Percentiles rank a stretch among this genome's conserved stretches.
Evolutionary conservation across 2,329 filamentous ascomycete species (phyloP).

Genomic region (Trichoderma semiorbis): DNA sequence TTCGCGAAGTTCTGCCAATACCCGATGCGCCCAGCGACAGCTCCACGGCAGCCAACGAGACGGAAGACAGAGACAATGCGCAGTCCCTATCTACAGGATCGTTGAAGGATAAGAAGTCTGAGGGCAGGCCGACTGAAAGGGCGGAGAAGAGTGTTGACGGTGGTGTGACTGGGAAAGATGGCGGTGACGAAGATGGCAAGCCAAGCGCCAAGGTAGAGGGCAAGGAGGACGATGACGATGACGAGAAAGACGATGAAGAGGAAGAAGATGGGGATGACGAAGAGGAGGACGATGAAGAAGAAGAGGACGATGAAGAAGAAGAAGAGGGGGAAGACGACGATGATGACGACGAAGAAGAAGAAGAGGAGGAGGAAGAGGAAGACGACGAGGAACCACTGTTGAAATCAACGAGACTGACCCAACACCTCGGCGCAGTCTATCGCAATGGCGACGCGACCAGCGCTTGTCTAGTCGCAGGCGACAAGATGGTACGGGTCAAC

Average conservation of each 20-base stretch:
- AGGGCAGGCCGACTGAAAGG: background rate
- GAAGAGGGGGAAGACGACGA: conserved; percentile 41
- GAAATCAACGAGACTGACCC: conserved; percentile 87
- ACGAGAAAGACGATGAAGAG: conserved; percentile 36
- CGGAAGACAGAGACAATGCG: background rate
- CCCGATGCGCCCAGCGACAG: conserved; percentile 8
- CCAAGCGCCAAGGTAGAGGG: background rate
- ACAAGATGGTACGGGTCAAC: conserved; percentile 76
- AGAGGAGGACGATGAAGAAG: conserved; percentile 26
- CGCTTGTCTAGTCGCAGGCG: conserved; percentile 81
- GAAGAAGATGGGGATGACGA: conserved; percentile 22
- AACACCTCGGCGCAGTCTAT: conserved; percentile 75
- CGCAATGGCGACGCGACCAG: conserved; percentile 94
- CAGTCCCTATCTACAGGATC: background rate
- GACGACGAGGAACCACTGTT: conserved; percentile 92
- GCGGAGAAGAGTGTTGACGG: background rate
- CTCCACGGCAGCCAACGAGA: background rate
- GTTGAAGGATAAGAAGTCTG: conserved; percentile 21
- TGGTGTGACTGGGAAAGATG: background rate
- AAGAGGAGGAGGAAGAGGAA: conserved; percentile 61
- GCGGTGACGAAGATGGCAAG: conserved; percentile 7
- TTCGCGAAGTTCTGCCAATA: background rate
- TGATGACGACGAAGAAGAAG: conserved; percentile 40
- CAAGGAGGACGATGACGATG: conserved; percentile 23
- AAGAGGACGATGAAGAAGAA: conserved; percentile 36